phyloP scores from a whole-genome alignment of 1,139 yeast species.

The Debaryomycetaceae sp. region DNA sequence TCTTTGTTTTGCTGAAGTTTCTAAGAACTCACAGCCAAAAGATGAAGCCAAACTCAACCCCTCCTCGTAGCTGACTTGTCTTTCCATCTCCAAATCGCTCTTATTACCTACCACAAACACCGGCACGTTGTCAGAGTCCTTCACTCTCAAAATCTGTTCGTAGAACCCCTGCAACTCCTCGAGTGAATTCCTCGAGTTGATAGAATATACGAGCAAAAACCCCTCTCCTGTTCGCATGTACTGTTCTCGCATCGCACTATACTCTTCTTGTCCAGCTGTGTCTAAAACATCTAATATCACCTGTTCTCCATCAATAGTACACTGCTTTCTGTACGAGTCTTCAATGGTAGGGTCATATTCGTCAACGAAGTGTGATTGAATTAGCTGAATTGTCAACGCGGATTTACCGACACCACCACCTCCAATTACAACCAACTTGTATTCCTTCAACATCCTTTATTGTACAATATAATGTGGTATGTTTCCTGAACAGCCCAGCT shows the following conservation, averaged over 20 bases:
- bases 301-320: conserved; percentile 49
- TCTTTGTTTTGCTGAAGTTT: conserved; percentile 90
- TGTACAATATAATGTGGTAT: background rate
- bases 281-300: conserved; percentile 74
- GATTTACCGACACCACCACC: conserved; percentile 99
- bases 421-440: conserved; percentile 90
- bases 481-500: background rate
- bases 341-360: conserved; percentile 98
- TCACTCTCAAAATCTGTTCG: conserved; percentile 83
- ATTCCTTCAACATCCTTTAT: conserved; percentile 51
- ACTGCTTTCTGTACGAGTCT: conserved; percentile 61
- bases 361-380: conserved; percentile 89
- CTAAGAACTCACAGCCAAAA: conserved; percentile 79
- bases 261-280: conserved; percentile 98
- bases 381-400: conserved; percentile 85
- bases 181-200: conserved; percentile 74
- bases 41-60: conserved; percentile 75
- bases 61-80: conserved; percentile 79
- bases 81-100: conserved; percentile 56
- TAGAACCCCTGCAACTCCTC: conserved; percentile 76
- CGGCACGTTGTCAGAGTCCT: conserved; percentile 73
- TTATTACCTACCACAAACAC: conserved; percentile 75
- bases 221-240: conserved; percentile 95
- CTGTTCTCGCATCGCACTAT: conserved; percentile 92
- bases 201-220: conserved; percentile 77